Base-by-base conservation (phyloP, 495 filamentous ascomycete genomes). In the Mycothermus thermophilus region DNA sequence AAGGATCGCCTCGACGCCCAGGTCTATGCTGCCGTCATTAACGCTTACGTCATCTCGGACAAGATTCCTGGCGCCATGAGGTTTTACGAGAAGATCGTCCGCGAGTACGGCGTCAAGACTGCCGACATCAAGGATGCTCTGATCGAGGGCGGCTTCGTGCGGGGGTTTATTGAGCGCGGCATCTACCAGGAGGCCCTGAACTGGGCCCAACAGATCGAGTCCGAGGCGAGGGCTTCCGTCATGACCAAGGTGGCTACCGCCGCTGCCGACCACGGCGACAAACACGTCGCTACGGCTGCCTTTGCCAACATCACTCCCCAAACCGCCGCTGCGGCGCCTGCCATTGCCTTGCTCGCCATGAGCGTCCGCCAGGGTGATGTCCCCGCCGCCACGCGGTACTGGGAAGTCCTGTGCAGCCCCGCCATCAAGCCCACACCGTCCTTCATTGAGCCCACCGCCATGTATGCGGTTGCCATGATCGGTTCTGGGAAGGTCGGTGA, bases 11-110 rank as follows among this genome's bases (percentile, higher is more conserved):
- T 81, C 24, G 86, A 95, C 48, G 75, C 77, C 17, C 66, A 79
- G 37, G 76, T 97, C 19, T 96, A 97, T 54, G 83, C 85, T 22
- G 69, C 90, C 20, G 59, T 97, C 30, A 75, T 96, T 58, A 77
- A 79, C 41, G 83, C 85, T 14, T 96, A 95, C 51, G 64, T 86
- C 30, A 66, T 74, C 22, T 83, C 80, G 42, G 80, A 79, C 44
- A 80, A 85, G 54, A 44, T 76, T 35, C 72, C 80, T 17, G 84
- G 80, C 15, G 90, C 81, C 19, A 59, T 76, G 51, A 77, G 77
- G 44, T 97, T 97, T 60, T 72, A 87, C 32, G 67, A 80, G 38
- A 81, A 78, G 52, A 77, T 97, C 41, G 66, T 77, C 8, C 53
- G 66, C 11, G 70, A 77, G 20, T 76, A 73, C 50, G 46, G 71